Conservation (phyloP, 352 stramenopile genomes). For the Phytopythium kandeliae region DNA sequence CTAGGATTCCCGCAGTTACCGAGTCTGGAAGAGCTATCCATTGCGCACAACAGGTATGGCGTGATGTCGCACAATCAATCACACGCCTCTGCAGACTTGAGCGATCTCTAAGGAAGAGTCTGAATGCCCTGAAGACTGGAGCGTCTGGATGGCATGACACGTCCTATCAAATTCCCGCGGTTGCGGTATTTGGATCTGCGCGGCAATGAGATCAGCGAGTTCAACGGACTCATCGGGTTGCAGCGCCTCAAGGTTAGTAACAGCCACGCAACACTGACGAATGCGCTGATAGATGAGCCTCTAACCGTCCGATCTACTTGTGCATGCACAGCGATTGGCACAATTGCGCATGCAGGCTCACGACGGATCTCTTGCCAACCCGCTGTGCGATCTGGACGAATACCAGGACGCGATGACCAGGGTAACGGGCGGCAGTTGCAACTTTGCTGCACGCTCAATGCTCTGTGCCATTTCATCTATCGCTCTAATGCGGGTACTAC, state of each 20-base stretch:
- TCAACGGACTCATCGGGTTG: constrained; percentile 29
- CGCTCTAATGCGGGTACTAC: background rate
- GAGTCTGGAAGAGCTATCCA: constrained; percentile 57
- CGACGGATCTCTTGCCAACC: constrained; percentile 51
- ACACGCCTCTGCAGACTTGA: too few species aligned
- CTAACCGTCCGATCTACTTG: too few species aligned
- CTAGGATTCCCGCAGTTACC: constrained; percentile 58
- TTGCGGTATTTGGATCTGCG: constrained; percentile 69
- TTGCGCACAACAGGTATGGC: constrained; percentile 73
- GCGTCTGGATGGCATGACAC: constrained; percentile 42
- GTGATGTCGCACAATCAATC: too few species aligned
- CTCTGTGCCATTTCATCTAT: background rate
- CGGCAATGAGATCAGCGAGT: constrained; percentile 47
- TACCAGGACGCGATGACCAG: constrained; percentile 47
- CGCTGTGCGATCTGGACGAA: constrained; percentile 50
- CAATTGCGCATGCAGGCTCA: constrained; percentile 57
- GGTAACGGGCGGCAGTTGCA: constrained; percentile 11
- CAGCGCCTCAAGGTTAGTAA: constrained; percentile 46
- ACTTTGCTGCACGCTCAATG: too few species aligned
- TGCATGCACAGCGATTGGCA: constrained; percentile 33
- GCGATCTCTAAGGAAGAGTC: too few species aligned
- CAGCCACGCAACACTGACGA: background rate
- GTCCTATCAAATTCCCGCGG: constrained; percentile 66
- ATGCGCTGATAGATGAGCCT: background rate
- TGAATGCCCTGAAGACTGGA: constrained; percentile 21